Percentiles rank a stretch among this genome's conserved stretches.
Evolutionary conservation across 805 yeast species (phyloP).

Genomic region (Yamadazyma laniorum): DNA sequence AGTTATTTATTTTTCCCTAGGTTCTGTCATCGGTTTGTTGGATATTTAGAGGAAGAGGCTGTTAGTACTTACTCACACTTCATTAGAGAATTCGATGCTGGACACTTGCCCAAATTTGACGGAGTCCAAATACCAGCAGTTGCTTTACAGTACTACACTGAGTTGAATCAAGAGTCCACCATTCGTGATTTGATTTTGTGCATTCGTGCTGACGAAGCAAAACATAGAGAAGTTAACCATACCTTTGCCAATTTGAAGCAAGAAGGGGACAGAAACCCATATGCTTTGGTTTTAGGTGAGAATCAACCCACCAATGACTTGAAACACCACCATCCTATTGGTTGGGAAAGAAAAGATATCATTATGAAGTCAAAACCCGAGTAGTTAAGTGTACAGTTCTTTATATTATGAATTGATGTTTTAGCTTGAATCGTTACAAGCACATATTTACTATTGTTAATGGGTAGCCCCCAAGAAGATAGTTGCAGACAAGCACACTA

Average conservation of each 20-base stretch:
- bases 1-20: constrained; percentile 57
- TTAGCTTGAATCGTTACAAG: too few relatives aligned
- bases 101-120: constrained; percentile 49
- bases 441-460: constrained; percentile 2
- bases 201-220: constrained; percentile 74
- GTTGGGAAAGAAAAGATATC: constrained; percentile 44
- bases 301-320: constrained; percentile 40
- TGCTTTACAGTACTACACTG: constrained; percentile 63
- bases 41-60: constrained; percentile 76
- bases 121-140: constrained; percentile 51
- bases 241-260: constrained; percentile 65
- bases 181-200: constrained; percentile 59
- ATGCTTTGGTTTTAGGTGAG: constrained; percentile 46
- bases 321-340: constrained; percentile 26
- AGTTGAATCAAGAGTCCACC: constrained; percentile 47
- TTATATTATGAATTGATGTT: neutral
- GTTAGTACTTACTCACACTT: constrained; percentile 64
- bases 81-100: constrained; percentile 52
- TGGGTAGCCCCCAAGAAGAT: constrained; percentile 34
- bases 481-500: constrained; percentile 51
- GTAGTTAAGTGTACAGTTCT: too few relatives aligned
- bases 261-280: constrained; percentile 62
- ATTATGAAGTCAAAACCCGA: constrained; percentile 15
- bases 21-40: constrained; percentile 73
- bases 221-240: constrained; percentile 77